Percentiles rank a stretch among this genome's conserved stretches.
Evolutionary conservation across 495 filamentous ascomycete genomes (phyloP).

Genomic region (Bombardia bombarda): DNA sequence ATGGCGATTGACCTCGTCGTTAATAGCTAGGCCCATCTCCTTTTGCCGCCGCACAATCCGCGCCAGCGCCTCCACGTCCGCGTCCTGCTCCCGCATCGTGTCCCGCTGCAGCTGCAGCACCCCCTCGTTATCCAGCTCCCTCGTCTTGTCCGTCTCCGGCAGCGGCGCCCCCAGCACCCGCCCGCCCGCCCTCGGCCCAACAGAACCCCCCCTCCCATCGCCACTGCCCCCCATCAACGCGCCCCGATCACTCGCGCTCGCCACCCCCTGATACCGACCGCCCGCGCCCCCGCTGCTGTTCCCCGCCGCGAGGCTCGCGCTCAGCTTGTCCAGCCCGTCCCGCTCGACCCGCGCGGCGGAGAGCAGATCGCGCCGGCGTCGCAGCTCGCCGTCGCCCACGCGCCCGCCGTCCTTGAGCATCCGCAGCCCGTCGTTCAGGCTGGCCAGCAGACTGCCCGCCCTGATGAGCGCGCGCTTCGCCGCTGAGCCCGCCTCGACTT

Average conservation of each 20-base stretch:
- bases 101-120: conserved; percentile 79
- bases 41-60: conserved; percentile 72
- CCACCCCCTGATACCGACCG: conserved; percentile 10
- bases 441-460: conserved; percentile 57
- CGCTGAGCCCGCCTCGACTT: conserved; percentile 61
- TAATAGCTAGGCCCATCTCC: conserved; percentile 79
- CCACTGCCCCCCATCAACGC: conserved; percentile 22
- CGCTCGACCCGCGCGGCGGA: conserved; percentile 71
- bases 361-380: conserved; percentile 72
- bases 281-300: conserved; percentile 12
- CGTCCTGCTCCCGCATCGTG: conserved; percentile 80
- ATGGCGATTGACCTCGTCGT: conserved; percentile 78
- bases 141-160: conserved; percentile 78
- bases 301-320: conserved; percentile 50
- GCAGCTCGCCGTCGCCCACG: conserved; percentile 80
- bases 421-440: conserved; percentile 65
- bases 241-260: conserved; percentile 22
- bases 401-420: conserved; percentile 32
- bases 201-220: neutral
- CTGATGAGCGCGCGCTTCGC: conserved; percentile 78
- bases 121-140: conserved; percentile 84
- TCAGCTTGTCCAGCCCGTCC: conserved; percentile 76
- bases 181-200: conserved; percentile 29
- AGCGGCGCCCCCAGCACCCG: conserved; percentile 69
- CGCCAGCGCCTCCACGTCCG: conserved; percentile 65